A percentile compares a stretch with the other conserved stretches of the same genome.
Evolutionary conservation across 2,329 filamentous ascomycete genomes (phyloP).

Genomic region (Neurospora crassa): DNA sequence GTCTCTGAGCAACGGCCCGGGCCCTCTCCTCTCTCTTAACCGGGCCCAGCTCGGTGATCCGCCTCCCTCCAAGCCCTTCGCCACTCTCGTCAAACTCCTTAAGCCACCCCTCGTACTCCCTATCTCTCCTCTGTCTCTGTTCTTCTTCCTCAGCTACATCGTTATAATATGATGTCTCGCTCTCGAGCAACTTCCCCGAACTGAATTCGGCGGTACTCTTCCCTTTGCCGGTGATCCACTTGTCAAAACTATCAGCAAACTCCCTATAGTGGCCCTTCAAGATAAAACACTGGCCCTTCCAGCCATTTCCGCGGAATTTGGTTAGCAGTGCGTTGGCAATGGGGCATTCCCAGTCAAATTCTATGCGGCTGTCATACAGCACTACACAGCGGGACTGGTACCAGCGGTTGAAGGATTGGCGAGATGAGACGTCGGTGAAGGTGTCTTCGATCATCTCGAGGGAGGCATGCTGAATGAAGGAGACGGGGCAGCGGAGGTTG

Average conservation of each 20-base stretch:
- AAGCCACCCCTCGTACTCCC: slow-evolving; percentile 36
- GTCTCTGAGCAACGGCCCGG: slow-evolving; percentile 32
- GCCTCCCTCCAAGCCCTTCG: slow-evolving; percentile 23
- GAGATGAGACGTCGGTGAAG: slow-evolving; percentile 39
- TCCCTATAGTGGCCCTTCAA: slow-evolving; percentile 47
- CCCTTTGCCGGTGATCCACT: slow-evolving; percentile 36
- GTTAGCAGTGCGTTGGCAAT: slow-evolving; percentile 33
- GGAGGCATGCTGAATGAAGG: slow-evolving; percentile 36
- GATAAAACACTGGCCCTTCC: slow-evolving; percentile 42
- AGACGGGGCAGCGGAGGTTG: slow-evolving; percentile 40
- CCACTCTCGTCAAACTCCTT: slow-evolving; percentile 31
- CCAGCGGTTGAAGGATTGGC: slow-evolving; percentile 37
- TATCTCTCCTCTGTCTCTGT: slow-evolving; percentile 21
- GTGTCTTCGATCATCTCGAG: slow-evolving; percentile 42
- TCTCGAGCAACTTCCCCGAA: slow-evolving; percentile 19
- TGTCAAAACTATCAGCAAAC: slow-evolving; percentile 43
- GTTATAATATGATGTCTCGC: slow-evolving; percentile 4
- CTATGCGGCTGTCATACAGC: slow-evolving; percentile 42
- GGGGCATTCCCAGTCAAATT: slow-evolving; percentile 42
- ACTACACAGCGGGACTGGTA: slow-evolving; percentile 37
- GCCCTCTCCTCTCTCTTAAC: slow-evolving; percentile 30
- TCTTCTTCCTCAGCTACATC: slow-evolving; percentile 13
- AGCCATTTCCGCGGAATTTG: slow-evolving; percentile 36
- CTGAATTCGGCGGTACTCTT: slow-evolving; percentile 21
- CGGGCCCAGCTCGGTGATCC: slow-evolving; percentile 28